These are phyloP conservation scores for Cryomyces antarcticus DNA, from an alignment of 495 filamentous ascomycete genomes.

Conservation along the genomic window DNA sequence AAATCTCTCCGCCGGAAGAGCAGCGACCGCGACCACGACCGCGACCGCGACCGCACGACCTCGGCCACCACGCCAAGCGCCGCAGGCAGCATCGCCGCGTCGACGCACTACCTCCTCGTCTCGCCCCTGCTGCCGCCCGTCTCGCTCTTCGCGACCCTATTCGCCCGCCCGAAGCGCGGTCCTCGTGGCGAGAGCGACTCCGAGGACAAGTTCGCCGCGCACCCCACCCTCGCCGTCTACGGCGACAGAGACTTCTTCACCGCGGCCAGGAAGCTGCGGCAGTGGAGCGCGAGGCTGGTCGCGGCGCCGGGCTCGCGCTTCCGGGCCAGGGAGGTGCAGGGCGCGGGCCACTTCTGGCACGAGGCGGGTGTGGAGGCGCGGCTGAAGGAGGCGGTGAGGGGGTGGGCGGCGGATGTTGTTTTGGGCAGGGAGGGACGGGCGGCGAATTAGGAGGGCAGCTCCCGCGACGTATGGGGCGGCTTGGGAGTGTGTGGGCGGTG, in stretches of 20 bases:
- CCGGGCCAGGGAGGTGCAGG: conserved; percentile 33
- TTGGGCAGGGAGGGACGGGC: neutral
- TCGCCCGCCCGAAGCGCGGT: conserved; percentile 21
- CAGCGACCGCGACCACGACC: conserved; percentile 22
- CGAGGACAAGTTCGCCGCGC: conserved; percentile 27
- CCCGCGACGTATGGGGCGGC: too few relatives aligned
- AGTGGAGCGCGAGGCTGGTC: conserved; percentile 45
- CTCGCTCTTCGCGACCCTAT: conserved; percentile 36
- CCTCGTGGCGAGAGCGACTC: neutral
- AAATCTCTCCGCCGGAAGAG: conserved; percentile 7
- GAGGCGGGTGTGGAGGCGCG: conserved; percentile 38
- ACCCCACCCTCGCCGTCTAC: conserved; percentile 51
- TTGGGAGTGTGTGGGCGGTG: too few relatives aligned
- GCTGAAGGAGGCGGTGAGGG: conserved; percentile 26
- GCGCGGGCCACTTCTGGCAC: conserved; percentile 71
- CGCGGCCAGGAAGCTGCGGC: conserved; percentile 39
- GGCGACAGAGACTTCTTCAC: conserved; percentile 67
- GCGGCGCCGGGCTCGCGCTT: conserved; percentile 21
- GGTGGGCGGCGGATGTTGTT: conserved; percentile 18
- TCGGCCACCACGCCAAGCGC: neutral
- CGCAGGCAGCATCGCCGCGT: conserved; percentile 2
- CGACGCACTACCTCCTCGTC: conserved; percentile 52
- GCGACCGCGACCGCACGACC: conserved; percentile 4
- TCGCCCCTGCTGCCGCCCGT: conserved; percentile 55
- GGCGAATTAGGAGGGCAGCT: too few relatives aligned